Percentiles rank a stretch among this genome's conserved stretches.
These are phyloP conservation scores for Bryoerythrophyllum caledonicum DNA, from an alignment of 225 moss, liverwort and hornwort species.

Conservation along the genomic window DNA sequence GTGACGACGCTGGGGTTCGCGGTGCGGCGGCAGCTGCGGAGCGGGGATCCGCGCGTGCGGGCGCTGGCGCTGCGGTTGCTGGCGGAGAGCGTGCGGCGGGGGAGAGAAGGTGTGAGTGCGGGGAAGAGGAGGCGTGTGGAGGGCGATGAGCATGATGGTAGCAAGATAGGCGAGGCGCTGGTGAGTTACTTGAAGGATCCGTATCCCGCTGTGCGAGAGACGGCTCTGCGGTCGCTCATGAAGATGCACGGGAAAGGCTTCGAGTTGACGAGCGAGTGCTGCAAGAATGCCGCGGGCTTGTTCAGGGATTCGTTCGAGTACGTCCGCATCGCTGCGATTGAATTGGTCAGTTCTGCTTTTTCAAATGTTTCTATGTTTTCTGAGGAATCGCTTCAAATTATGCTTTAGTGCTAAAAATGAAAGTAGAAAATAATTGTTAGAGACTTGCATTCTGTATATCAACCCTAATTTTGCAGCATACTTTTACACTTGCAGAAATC, in stretches of 20 bases:
- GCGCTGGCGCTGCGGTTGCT: constrained; percentile 72
- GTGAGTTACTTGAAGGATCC: constrained; percentile 75
- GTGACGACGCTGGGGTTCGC: constrained; percentile 48
- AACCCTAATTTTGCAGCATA: too few relatives aligned
- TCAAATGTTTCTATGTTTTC: not conserved
- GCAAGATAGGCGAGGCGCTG: constrained; percentile 47
- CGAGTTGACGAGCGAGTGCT: constrained; percentile 59
- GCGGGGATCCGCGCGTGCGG: constrained; percentile 70
- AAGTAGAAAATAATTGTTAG: too few relatives aligned
- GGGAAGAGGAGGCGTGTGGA: constrained; percentile 36
- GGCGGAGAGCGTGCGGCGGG: constrained; percentile 54
- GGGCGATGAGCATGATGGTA: constrained; percentile 20
- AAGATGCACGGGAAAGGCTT: constrained; percentile 73
- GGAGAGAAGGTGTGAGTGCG: constrained; percentile 4
- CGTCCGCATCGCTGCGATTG: constrained; percentile 77
- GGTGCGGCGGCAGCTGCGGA: constrained; percentile 59
- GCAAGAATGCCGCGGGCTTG: constrained; percentile 65
- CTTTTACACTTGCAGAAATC: too few relatives aligned
- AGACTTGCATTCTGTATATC: too few relatives aligned
- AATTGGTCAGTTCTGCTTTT: constrained; percentile 59
- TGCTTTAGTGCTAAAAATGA: too few relatives aligned
- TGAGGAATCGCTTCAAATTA: not conserved
- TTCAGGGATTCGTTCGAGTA: constrained; percentile 75
- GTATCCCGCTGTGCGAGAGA: constrained; percentile 76
- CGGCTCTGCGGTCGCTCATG: constrained; percentile 52